phyloP scores from a whole-genome alignment of 2,329 filamentous ascomycete genomes.

The Monosporascus sp. region DNA sequence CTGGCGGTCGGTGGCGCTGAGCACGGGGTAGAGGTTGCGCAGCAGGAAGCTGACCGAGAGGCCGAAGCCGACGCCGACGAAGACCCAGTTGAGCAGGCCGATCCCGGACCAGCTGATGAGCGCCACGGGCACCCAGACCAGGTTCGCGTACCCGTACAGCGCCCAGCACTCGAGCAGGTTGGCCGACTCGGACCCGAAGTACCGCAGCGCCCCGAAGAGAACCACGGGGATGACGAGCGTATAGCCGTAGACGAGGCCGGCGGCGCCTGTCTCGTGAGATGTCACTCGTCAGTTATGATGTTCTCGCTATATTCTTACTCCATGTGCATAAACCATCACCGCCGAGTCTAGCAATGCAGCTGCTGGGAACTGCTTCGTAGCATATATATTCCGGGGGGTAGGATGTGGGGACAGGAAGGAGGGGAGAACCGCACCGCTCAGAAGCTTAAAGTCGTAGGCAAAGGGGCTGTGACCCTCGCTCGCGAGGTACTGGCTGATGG shows the following conservation, averaged over 20 bases:
- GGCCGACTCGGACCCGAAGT: constrained; percentile 91
- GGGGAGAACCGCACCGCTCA: constrained; percentile 60
- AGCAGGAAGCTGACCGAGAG: constrained; percentile 79
- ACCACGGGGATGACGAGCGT: constrained; percentile 79
- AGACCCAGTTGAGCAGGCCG: constrained; percentile 84
- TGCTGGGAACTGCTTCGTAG: too few species aligned
- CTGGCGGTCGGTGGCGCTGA: constrained; percentile 88
- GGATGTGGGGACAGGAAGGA: neutral
- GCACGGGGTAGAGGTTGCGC: constrained; percentile 82
- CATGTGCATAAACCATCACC: too few species aligned
- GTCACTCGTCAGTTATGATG: too few species aligned
- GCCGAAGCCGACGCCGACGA: constrained; percentile 81
- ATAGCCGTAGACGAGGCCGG: constrained; percentile 92
- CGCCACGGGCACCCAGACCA: constrained; percentile 95
- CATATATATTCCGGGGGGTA: constrained; percentile 2
- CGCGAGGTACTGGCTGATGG: constrained; percentile 85
- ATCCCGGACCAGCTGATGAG: constrained; percentile 86
- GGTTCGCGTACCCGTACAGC: constrained; percentile 91
- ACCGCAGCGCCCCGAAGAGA: constrained; percentile 83
- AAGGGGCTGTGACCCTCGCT: constrained; percentile 66
- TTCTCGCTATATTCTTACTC: too few species aligned
- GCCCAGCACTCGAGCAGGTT: constrained; percentile 94
- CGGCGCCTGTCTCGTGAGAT: constrained; percentile 53
- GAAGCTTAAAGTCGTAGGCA: constrained; percentile 82
- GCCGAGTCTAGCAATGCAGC: too few species aligned